Evolutionary conservation across 2,329 filamentous ascomycete genomes (phyloP), one percentile per base, ranked within the genome.

Genomic region (Aspergillus brunneoviolaceus): DNA sequence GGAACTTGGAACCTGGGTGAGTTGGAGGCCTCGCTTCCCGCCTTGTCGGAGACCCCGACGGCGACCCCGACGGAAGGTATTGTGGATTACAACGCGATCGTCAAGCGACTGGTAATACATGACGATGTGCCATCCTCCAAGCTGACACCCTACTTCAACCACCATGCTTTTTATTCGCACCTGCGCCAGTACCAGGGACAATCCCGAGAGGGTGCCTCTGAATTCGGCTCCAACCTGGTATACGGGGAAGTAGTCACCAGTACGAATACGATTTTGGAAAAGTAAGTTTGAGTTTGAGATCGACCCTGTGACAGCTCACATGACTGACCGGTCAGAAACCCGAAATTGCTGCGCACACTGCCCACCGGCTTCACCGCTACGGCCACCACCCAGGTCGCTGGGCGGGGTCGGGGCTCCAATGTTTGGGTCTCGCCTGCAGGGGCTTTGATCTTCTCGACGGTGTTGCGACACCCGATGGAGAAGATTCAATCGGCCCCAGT

Each of bases 391-490:
- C 94, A 98, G 74, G 82, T 97, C 6, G 91, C 93, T 0, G 95
- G 89, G 7, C 87, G 95, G 42, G 95, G 95, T 7, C 89, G 95
- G 10, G 95, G 95, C 4, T 88, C 85, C 33, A 99, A 99, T 69
- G 91, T 97, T 61, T 99, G 95, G 95, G 87, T 99, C 4, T 92
- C 93, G 0, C 95, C 95, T 0, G 85, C 90, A 0, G 95, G 95
- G 0, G 87, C 87, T 39, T 82, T 98, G 5, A 89, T 97, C 73
- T 95, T 96, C 78, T 96, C 92, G 10, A 92, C 89, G 0, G 87
- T 96, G 45, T 86, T 99, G 65, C 90, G 91, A 63, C 95, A 99
- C 76, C 85, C 90, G 0, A 85, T 90, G 31, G 82, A 89, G 31
- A 84, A 95, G 9, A 88, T 87, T 9, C 81, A 84, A 49, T 85